phyloP scores from a whole-genome alignment of 805 yeast genomes.

The Ogataea neopini region DNA sequence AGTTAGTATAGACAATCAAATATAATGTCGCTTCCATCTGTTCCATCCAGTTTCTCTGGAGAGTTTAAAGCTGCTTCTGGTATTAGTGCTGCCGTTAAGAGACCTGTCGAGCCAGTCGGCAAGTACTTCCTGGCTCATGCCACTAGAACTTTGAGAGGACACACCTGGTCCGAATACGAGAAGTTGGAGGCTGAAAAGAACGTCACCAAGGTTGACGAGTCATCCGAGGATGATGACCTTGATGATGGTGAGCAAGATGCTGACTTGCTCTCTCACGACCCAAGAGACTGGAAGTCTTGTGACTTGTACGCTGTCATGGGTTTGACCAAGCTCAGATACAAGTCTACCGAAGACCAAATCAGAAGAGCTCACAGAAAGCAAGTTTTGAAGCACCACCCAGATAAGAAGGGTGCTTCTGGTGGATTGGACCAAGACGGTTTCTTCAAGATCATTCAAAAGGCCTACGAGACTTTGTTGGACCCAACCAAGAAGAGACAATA shows the following conservation, averaged over 20 bases:
- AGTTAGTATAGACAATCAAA: background rate
- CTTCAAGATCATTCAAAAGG: conserved; percentile 97
- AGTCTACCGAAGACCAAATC: conserved; percentile 89
- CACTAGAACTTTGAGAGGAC: conserved; percentile 91
- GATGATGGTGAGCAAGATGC: conserved; percentile 63
- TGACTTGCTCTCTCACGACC: conserved; percentile 81
- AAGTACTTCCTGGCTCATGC: conserved; percentile 96
- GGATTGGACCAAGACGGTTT: conserved; percentile 92
- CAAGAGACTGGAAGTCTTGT: conserved; percentile 97
- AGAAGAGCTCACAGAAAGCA: conserved; percentile 96
- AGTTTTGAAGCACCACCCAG: conserved; percentile 97
- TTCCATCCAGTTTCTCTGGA: conserved; percentile 53
- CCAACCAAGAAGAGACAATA: conserved; percentile 85
- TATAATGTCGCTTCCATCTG: conserved; percentile 46
- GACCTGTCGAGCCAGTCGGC: conserved; percentile 96
- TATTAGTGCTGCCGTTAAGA: conserved; percentile 62
- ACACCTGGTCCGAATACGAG: conserved; percentile 98
- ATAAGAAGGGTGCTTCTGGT: conserved; percentile 91
- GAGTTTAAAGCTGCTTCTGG: conserved; percentile 51
- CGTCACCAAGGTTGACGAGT: conserved; percentile 68
- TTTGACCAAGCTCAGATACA: conserved; percentile 84
- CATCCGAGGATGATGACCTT: conserved; percentile 64
- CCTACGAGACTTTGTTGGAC: conserved; percentile 87
- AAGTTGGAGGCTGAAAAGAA: conserved; percentile 88
- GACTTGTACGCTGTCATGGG: conserved; percentile 97